Evolutionary conservation across 768 basidiomycete genomes (phyloP).

Genomic region (Leccinellum albellum): DNA sequence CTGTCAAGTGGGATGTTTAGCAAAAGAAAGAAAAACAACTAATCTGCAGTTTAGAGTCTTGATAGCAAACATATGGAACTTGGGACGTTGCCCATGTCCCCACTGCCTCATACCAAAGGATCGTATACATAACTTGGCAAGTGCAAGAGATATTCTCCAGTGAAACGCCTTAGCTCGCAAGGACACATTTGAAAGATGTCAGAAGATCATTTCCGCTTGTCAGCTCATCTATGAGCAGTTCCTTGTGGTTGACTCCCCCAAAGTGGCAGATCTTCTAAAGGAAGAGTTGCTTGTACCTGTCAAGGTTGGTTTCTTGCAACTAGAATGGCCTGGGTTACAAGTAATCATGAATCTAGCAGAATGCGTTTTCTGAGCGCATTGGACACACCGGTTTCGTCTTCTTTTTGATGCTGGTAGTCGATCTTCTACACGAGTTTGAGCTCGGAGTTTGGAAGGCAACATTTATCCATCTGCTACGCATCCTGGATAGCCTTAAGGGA

Average conservation of each 20-base stretch:
- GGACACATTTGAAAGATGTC: not conserved
- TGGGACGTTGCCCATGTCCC: not conserved
- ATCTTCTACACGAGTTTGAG: too few species aligned
- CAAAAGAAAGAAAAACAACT: too few species aligned
- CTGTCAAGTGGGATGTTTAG: too few species aligned
- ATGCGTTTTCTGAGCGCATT: too few species aligned
- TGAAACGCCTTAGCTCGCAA: not conserved
- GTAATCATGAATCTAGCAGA: too few species aligned
- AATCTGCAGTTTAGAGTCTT: not conserved
- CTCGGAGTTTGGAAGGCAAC: too few species aligned
- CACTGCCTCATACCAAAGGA: not conserved
- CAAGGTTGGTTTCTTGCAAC: not conserved
- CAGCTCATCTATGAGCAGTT: not conserved
- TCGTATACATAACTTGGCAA: not conserved
- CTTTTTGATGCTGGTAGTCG: too few species aligned
- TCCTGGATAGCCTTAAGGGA: not conserved
- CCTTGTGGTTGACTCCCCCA: not conserved
- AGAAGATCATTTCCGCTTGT: not conserved
- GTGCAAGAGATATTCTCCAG: not conserved
- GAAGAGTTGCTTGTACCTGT: not conserved
- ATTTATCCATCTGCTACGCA: not conserved
- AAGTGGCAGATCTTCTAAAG: not conserved
- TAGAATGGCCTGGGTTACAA: not conserved
- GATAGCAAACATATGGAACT: not conserved
- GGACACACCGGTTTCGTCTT: too few species aligned